These are phyloP conservation scores for Kregervanrija fluxuum DNA, from an alignment of 805 yeast species.

Conservation along the genomic window DNA sequence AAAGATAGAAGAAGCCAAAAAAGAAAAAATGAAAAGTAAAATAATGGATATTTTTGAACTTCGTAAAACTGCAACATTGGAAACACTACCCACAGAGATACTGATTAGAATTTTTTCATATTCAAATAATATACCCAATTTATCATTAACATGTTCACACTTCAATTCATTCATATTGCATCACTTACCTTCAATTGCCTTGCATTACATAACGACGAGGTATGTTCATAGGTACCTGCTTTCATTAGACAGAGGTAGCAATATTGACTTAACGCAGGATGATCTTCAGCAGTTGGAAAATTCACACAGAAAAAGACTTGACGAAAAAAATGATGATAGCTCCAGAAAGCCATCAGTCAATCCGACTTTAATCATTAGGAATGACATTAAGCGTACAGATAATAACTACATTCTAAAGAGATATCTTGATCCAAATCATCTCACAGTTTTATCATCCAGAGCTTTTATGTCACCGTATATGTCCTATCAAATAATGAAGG, in stretches of 20 bases:
- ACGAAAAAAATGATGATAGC: neutral
- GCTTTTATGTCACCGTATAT: constrained; percentile 7
- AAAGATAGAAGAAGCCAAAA: neutral
- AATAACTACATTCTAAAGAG: constrained; percentile 1
- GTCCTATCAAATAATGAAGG: constrained; percentile 6
- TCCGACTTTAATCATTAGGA: too few species aligned
- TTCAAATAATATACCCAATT: constrained; percentile 6
- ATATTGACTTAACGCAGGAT: constrained; percentile 1
- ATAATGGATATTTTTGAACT: neutral
- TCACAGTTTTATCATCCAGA: constrained; percentile 3
- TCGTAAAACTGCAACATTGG: neutral
- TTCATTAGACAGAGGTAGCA: neutral
- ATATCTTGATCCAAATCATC: constrained; percentile 6
- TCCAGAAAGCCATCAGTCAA: neutral
- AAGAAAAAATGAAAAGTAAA: neutral
- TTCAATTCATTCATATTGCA: constrained; percentile 1
- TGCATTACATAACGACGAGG: neutral
- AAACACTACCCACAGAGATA: constrained; percentile 10
- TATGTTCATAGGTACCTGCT: constrained; percentile 1
- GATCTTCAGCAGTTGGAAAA: constrained; percentile 6
- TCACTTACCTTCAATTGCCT: too few species aligned
- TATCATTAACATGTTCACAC: constrained; percentile 4
- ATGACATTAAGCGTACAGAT: neutral
- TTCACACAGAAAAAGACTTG: constrained; percentile 6
- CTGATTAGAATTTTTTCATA: constrained; percentile 10